Percentiles rank a stretch among this genome's conserved stretches.
Evolutionary conservation across 345 rosid species (phyloP).

Genomic region (Durio zibethinus): DNA sequence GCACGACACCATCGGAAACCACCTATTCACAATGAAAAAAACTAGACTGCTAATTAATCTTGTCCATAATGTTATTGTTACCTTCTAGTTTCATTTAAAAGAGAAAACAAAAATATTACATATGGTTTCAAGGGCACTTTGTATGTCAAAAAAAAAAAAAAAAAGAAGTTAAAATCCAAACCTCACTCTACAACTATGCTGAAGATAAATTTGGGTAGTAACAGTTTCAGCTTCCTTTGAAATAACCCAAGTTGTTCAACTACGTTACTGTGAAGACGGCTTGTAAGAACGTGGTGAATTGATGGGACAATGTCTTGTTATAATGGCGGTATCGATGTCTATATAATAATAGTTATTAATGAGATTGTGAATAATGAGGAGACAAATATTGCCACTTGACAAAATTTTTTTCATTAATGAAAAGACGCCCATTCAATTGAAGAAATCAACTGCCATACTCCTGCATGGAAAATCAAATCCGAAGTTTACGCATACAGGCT

Average conservation of each 20-base stretch:
- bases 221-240: slow-evolving; percentile 2
- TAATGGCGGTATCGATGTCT: neutral
- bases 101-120: no score
- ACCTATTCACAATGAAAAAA: slow-evolving; percentile 84
- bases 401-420: neutral
- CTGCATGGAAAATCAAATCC: neutral
- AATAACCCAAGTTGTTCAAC: neutral
- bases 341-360: neutral
- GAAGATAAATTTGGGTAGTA: neutral
- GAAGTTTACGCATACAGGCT: neutral
- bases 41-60: slow-evolving; percentile 16
- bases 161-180: neutral
- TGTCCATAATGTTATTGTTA: no score
- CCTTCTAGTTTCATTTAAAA: no score
- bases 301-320: no score
- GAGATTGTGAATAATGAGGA: slow-evolving; percentile 16
- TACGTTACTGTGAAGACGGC: neutral
- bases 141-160: neutral
- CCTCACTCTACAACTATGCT: neutral
- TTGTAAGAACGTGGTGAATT: slow-evolving; percentile 6
- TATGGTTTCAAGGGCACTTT: neutral
- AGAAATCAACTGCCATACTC: no score
- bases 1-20: slow-evolving; percentile 88
- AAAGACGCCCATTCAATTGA: no score
- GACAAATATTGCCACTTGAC: slow-evolving; percentile 13